These are phyloP conservation scores for Trichoderma lentiforme DNA, from an alignment of 2,329 filamentous ascomycete species.

Conservation along the genomic window DNA sequence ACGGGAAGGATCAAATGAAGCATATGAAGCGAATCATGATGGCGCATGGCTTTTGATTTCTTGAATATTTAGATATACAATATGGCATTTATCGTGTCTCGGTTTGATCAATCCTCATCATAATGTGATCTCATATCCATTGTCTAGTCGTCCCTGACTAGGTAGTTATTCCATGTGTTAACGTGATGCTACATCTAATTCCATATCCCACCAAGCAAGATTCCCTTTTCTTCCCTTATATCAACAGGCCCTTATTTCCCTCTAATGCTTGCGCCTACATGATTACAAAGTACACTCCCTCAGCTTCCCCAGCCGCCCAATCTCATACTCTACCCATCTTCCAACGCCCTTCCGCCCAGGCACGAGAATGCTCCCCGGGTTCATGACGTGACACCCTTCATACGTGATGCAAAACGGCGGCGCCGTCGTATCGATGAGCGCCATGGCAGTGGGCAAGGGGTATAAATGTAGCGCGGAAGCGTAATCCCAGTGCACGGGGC, in stretches of 20 bases:
- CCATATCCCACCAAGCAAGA: neutral
- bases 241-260: neutral
- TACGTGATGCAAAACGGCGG: conserved; percentile 86
- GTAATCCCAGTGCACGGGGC: conserved; percentile 90
- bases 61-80: neutral
- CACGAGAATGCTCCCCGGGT: conserved; percentile 76
- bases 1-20: neutral
- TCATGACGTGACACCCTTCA: conserved; percentile 94
- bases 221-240: neutral
- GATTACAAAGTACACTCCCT: conserved; percentile 60
- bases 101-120: neutral
- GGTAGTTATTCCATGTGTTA: neutral
- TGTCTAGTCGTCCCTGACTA: neutral
- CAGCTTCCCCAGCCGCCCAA: conserved; percentile 59
- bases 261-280: neutral
- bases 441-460: conserved; percentile 78
- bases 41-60: neutral
- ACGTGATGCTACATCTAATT: neutral
- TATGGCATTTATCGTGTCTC: neutral
- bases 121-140: neutral
- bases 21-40: neutral
- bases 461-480: conserved; percentile 75
- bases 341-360: conserved; percentile 65
- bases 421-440: conserved; percentile 77
- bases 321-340: conserved; percentile 85